Base-by-base conservation (phyloP, 768 basidiomycete genomes). In the Amanita polypyramis region DNA sequence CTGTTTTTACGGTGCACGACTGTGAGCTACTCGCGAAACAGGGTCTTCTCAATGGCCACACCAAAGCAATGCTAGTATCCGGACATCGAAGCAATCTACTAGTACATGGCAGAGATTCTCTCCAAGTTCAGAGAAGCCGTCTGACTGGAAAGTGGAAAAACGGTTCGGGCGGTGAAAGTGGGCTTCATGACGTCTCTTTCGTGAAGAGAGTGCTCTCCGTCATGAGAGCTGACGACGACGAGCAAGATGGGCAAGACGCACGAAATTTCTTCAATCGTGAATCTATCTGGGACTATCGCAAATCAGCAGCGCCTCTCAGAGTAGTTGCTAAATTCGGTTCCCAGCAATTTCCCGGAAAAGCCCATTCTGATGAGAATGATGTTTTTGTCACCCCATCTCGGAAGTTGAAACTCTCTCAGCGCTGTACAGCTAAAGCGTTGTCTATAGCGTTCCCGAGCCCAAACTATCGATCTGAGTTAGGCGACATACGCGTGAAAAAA, bases 221-320 rank as follows among this genome's bases (percentile, higher is more conserved):
- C 8, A 49, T 49, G 47, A 40, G 47, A 14, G 38, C 47, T 3
- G 27, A 42, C 17, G 43, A 35, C 10, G 39, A 12, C 25, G 47
- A 35, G 33, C 30, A 35, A 49, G 47, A 32, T 29, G 47, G 29
- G 11, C 30, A 40, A 33, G 32, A 34, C 9, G 40, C 27, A 12
- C 37, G 46, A 32, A 37, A 47, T 21, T 27, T 39, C 17, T 49
- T 49, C 21, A 42, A 42, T 34, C 47, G 47, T 33, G 47, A 49
- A 34, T 49, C 47, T 14, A 14, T 42, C 36, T 42, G 38, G 47
- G 33, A 25, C 21, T 20, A 30, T 15, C 46, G 37, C 15, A 47
- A 47, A 29, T 47, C 46, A 10, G n/a, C 37, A 21, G 19, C 17
- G 7, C 25, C 25, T 21, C 38, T 17, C 17, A 42, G 23, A 7